phyloP scores from a whole-genome alignment of 2,329 filamentous ascomycete genomes.

The Sarocladium strictum region DNA sequence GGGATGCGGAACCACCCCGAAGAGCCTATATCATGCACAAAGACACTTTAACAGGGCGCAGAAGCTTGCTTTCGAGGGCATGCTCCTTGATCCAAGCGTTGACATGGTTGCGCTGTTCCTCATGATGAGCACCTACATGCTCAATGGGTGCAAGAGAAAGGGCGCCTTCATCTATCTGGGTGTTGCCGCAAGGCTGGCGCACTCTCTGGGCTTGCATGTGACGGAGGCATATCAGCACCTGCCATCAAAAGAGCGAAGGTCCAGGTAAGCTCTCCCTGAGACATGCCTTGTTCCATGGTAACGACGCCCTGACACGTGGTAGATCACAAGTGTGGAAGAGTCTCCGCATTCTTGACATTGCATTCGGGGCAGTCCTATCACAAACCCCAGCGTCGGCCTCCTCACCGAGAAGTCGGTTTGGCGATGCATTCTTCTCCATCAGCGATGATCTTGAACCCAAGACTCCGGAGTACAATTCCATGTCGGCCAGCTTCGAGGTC shows the following conservation, averaged over 20 bases:
- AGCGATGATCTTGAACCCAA: not conserved
- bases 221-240: slow-evolving; percentile 22
- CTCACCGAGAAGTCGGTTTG: not conserved
- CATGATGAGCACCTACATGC: slow-evolving; percentile 55
- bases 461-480: not conserved
- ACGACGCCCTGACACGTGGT: not conserved
- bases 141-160: slow-evolving; percentile 52
- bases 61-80: slow-evolving; percentile 39
- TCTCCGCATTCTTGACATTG: slow-evolving; percentile 31
- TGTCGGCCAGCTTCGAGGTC: not conserved
- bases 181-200: slow-evolving; percentile 50
- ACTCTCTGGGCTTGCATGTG: slow-evolving; percentile 49
- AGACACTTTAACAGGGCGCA: slow-evolving; percentile 43
- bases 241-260: slow-evolving; percentile 11
- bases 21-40: slow-evolving; percentile 24
- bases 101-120: slow-evolving; percentile 46
- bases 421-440: not conserved
- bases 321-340: slow-evolving; percentile 31
- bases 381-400: not conserved
- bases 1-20: slow-evolving; percentile 23
- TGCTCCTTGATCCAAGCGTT: slow-evolving; percentile 47
- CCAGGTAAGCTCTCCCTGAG: slow-evolving; percentile 11
- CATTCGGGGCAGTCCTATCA: slow-evolving; percentile 29
- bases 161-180: slow-evolving; percentile 59
- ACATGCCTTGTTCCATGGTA: not conserved